Conservation (phyloP, 2,329 filamentous ascomycete genomes). For the Talaromyces amestolkiae region DNA sequence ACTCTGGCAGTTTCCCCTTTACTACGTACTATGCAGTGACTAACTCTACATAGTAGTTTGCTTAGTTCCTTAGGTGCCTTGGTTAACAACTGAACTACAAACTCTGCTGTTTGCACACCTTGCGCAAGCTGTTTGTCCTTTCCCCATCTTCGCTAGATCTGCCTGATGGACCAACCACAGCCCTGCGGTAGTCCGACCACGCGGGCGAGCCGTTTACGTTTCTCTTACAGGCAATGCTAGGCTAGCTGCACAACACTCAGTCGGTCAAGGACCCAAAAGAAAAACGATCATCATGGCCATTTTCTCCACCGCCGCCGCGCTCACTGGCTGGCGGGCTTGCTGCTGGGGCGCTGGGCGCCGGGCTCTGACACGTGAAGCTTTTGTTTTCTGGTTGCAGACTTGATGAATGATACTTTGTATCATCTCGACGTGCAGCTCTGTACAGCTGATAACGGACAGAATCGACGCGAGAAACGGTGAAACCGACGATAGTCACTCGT, state of each 20-base stretch:
- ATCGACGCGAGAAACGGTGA: neutral
- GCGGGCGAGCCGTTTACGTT: constrained; percentile 4
- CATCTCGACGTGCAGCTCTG: neutral
- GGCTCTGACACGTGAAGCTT: neutral
- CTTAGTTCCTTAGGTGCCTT: neutral
- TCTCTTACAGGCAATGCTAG: neutral
- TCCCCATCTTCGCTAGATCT: neutral
- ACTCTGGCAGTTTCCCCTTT: constrained; percentile 1
- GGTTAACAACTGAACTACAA: neutral
- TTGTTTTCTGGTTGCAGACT: neutral
- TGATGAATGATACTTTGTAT: neutral
- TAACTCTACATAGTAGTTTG: neutral
- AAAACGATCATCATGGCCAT: neutral
- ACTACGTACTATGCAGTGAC: too few relatives aligned
- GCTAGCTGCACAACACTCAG: neutral
- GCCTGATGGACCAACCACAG: neutral
- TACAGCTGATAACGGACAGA: neutral
- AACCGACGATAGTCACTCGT: neutral
- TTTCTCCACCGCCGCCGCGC: neutral
- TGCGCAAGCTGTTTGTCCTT: neutral
- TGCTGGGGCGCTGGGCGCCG: neutral
- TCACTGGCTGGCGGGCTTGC: neutral
- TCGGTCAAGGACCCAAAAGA: constrained; percentile 4
- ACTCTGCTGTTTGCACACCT: neutral
- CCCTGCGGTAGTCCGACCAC: neutral